phyloP scores from a whole-genome alignment of 148 eudicot species.

The Camellia lanceoleosa region DNA sequence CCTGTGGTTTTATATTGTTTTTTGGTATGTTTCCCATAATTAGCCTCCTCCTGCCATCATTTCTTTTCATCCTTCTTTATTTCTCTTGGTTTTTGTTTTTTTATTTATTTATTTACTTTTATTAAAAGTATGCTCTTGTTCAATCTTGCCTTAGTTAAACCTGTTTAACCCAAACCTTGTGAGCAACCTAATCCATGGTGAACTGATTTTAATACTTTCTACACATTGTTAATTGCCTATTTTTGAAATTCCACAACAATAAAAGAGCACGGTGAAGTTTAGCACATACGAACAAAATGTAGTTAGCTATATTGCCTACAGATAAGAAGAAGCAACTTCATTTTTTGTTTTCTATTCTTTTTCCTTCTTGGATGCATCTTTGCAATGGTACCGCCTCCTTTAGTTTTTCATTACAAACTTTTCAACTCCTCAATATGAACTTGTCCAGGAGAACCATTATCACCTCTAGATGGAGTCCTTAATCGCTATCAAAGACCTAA shows the following conservation, averaged over 20 bases:
- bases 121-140: neutral
- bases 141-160: neutral
- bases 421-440: slow-evolving; percentile 4
- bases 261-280: neutral
- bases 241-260: no score
- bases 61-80: neutral
- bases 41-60: neutral
- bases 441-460: slow-evolving; percentile 73
- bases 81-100: neutral
- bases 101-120: no score
- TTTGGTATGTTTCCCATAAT: neutral
- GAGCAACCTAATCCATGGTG: neutral
- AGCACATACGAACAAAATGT: neutral
- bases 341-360: neutral
- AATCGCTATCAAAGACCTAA: slow-evolving; percentile 89
- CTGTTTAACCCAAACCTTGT: neutral
- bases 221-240: neutral
- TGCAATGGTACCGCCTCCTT: neutral
- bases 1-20: neutral
- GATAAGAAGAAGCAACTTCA: neutral
- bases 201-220: neutral
- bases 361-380: neutral
- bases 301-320: neutral
- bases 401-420: neutral
- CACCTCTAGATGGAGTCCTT: slow-evolving; percentile 91